Base-by-base conservation (phyloP, 192 early-diverging fungal genomes). In the Chytriomyces hyalinus region DNA sequence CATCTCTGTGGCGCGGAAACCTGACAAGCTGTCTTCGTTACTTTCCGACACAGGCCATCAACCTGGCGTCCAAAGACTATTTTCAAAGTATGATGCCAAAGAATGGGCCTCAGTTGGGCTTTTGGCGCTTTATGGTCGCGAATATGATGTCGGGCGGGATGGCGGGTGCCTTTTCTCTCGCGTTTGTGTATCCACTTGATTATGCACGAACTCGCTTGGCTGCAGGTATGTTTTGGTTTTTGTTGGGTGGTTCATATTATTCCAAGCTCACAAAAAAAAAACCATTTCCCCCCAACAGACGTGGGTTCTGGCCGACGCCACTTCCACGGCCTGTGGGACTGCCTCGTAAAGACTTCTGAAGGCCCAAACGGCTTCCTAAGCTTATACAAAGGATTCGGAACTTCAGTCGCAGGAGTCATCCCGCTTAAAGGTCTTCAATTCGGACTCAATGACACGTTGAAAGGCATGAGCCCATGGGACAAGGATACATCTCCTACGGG, bases 121-220 rank as follows among this genome's bases (percentile, higher is more conserved):
- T 95, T 84, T 92, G 90, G 84, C 86, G 90, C 80, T 94, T 92
- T 86, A 92, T 99, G 76, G 93, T 90, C 59, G 93, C 90, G 80
- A 99, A 99, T 89, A 80, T 99, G 82, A 94, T 94, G 43, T 94
- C 95, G 65, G 96, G 97, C 85, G 95, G 94, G 90, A 85, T 90
- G 76, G 97, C 95, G 70, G 97, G 97, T 89, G 96, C 94, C 73
- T 88, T 88, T 71, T 96, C 95, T 65, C 87, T 94, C 61, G 68
- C 88, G 63, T 93, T 98, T 78, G 96, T 97, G 67, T 99, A 98
- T 85, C 93, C 96, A 26, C 90, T 99, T 49, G 97, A 99, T 85
- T 97, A 95, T 87, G 95, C 96, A 50, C 93, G 96, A 92, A 99
- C 97, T 72, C 96, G 97, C 90, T 94, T 98, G 80, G 94, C 95